Conservation (phyloP, 257 asterid species). For the Solanum etuberosum region DNA sequence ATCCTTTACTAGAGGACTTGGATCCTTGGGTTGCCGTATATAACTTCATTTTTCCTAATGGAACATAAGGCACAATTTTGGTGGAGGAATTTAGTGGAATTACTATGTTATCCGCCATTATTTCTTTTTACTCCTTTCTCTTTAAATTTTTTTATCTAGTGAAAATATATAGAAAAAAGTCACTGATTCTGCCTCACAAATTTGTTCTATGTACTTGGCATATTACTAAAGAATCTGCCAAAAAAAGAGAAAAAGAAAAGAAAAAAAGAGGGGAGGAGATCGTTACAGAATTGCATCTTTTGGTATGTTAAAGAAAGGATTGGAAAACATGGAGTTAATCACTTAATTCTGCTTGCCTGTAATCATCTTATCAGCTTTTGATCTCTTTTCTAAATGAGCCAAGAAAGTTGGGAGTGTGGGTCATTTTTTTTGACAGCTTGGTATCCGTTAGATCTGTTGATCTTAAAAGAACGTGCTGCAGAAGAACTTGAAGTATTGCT, state of each 20-base stretch:
- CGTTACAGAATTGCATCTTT: background rate
- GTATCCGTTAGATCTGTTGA: background rate
- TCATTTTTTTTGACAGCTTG: background rate
- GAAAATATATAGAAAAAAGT: background rate
- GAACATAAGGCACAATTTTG: conserved; percentile 6
- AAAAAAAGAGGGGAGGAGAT: background rate
- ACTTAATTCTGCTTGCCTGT: background rate
- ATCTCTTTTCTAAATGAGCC: background rate
- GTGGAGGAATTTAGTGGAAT: background rate
- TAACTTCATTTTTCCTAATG: background rate
- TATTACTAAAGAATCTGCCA: background rate
- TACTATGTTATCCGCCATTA: background rate
- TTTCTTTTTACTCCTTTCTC: background rate
- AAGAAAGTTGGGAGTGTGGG: background rate
- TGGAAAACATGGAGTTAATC: background rate
- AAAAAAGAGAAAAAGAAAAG: background rate
- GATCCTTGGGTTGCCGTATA: background rate
- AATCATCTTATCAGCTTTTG: background rate
- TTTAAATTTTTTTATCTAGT: background rate
- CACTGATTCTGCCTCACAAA: background rate
- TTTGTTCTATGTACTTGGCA: background rate
- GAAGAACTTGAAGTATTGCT: background rate
- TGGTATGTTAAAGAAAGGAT: background rate
- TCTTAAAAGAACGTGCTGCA: background rate
- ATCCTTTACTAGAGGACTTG: background rate